A percentile compares a stretch with the other conserved stretches of the same genome.
phyloP scores from a whole-genome alignment of 2,329 filamentous ascomycete genomes.

The Microdochium paspali region DNA sequence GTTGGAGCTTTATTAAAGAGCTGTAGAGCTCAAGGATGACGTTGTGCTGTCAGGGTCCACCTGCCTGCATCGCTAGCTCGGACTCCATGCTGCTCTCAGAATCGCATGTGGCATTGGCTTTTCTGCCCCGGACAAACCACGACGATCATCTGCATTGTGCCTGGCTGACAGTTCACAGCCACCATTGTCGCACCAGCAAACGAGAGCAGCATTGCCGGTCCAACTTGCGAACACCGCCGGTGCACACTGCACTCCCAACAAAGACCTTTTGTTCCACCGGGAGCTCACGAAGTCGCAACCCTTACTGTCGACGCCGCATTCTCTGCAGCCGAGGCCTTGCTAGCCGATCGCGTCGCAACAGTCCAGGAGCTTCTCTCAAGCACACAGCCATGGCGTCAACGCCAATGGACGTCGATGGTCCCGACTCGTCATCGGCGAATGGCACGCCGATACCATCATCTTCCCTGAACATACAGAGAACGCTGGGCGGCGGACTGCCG shows the following conservation, averaged over 20 bases:
- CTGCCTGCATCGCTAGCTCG: not conserved
- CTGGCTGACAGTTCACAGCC: not conserved
- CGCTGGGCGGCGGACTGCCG: conserved; percentile 28
- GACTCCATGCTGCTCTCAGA: not conserved
- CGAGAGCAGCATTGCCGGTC: not conserved
- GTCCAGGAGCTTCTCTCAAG: too few relatives aligned
- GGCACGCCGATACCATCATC: conserved; percentile 18
- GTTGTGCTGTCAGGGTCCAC: not conserved
- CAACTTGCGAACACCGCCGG: not conserved
- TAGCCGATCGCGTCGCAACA: not conserved
- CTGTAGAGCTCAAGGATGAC: not conserved
- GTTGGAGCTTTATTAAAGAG: too few relatives aligned
- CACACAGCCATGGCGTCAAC: conserved; percentile 42
- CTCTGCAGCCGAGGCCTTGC: not conserved
- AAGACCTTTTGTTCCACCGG: too few relatives aligned
- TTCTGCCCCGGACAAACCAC: not conserved
- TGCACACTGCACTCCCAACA: too few relatives aligned
- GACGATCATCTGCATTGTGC: not conserved
- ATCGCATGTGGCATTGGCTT: not conserved
- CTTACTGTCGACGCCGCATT: too few relatives aligned
- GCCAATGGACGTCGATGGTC: conserved; percentile 47
- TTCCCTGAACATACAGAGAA: conserved; percentile 40
- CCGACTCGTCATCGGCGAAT: conserved; percentile 26
- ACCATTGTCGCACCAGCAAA: not conserved
- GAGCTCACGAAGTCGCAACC: too few relatives aligned